Evolutionary conservation across 257 asterid genomes (phyloP), one percentile per base, ranked within the genome.

Genomic region (Gentiana straminea): DNA sequence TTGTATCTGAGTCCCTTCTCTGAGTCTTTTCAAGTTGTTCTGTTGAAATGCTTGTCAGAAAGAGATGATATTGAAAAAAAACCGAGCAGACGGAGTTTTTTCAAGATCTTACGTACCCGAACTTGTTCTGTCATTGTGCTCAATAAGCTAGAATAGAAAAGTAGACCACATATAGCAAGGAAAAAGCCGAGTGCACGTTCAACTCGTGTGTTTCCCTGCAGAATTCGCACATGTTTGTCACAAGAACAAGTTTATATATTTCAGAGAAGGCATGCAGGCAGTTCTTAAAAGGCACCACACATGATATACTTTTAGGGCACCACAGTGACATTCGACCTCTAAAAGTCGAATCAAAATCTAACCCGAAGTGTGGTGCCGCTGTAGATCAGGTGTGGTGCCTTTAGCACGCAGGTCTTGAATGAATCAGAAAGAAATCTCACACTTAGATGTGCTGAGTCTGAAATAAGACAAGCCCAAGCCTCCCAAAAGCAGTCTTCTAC

Each of bases 401-500:
- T 24, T 24, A 24, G 24, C 24, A 24, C 24, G 24, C 24, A 24
- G 24, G 24, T 24, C 24, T 24, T 24, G 24, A 0, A 24, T 24
- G 24, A 62, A 73, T 59, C 48, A 55, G 64, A 73, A 59, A 73
- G 57, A 67, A 74, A 64, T 68, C 90, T 67, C 78, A 91, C 98
- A 83, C 76, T 87, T 70, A 91, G 76, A 75, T 91, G 97, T 35
- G 98, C 87, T 51, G 98, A 91, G 51, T 96, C 87, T 70, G 98
- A 91, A 71, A 89, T 79, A 13, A 91, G 73, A 71, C 98, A 91
- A 43, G 98, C 98, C 98, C 98, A 91, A 55, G 98, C 98, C 81
- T 91, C 97, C 97, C 98, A 91, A 57, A 75, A 84, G 84, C 98
- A 91, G 71, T 91, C 98, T 81, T 91, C 98, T 33, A 91, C 84